Evolutionary conservation across 139 green algal species (phyloP), one percentile per base, ranked within the genome.

Genomic region (Yamagishiella unicocca): DNA sequence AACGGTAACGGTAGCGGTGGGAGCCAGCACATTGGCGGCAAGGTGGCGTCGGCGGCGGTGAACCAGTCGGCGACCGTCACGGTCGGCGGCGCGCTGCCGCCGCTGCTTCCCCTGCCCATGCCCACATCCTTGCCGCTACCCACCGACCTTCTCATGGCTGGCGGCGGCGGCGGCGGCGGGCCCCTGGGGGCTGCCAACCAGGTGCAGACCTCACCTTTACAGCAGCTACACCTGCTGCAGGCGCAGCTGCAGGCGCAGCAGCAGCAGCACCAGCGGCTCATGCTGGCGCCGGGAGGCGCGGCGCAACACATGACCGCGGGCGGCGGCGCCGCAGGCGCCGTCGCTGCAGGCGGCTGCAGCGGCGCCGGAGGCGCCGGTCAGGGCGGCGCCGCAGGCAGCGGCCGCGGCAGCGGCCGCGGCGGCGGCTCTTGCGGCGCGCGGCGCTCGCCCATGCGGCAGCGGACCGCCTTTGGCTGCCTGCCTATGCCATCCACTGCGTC

Each of bases 401-500:
- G 33, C 35, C n/a, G n/a, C n/a, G n/a, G n/a, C n/a, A n/a, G n/a
- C n/a, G n/a, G 66, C 66, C 22, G 33, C 7, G 75, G 33, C 53
- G 75, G 33, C 46, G 75, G 75, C 50, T 24, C 33, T 31, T 31
- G 12, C 50, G 75, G 75, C 75, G 25, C 37, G 27, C 77, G 55
- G 5, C 53, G n/a, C 76, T 72, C 76, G 25, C 76, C 76, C 35
- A 42, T 42, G 43, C 73, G 43, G 21, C 73, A 81, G 43, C 73
- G 58, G 38, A 58, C 70, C 8, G 74, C 74, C 8, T 58, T 81
- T 31, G 73, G 12, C n/a, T 67, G 74, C 35, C 74, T 82, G 43
- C 80, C 80, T 31, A 86, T 86, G 82, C 82, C 82, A 0, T 87
- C 82, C 27, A 81, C 82, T n/a, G 82, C 82, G 0, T 87, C 82